Conservation (phyloP, 371 early-diverging fungal species). For the Lichtheimia corymbifera region DNA sequence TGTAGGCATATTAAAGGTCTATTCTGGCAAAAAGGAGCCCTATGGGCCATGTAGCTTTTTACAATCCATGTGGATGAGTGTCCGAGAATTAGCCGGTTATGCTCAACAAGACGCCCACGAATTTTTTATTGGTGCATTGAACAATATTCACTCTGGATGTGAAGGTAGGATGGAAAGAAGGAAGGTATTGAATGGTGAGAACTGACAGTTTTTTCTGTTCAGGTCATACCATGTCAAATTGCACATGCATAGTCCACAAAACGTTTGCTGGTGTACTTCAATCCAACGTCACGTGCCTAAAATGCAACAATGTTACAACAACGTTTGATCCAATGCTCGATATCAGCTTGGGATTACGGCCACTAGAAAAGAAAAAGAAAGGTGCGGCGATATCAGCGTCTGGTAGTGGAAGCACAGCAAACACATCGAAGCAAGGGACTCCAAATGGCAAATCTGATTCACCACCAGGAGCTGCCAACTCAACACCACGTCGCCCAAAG, state of each 20-base stretch:
- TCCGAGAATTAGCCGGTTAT: slow-evolving; percentile 87
- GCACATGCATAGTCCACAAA: slow-evolving; percentile 88
- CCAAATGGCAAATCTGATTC: slow-evolving; percentile 18
- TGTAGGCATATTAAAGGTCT: slow-evolving; percentile 49
- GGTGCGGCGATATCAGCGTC: slow-evolving; percentile 10
- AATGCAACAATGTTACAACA: slow-evolving; percentile 79
- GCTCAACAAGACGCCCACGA: slow-evolving; percentile 98
- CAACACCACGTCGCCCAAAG: slow-evolving; percentile 17
- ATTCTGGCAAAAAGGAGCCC: slow-evolving; percentile 70
- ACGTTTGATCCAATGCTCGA: slow-evolving; percentile 91
- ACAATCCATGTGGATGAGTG: slow-evolving; percentile 87
- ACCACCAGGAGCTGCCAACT: not conserved
- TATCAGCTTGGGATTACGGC: slow-evolving; percentile 81
- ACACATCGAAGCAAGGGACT: slow-evolving; percentile 3
- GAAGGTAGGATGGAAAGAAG: slow-evolving; percentile 22
- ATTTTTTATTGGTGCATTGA: slow-evolving; percentile 87
- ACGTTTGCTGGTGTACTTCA: slow-evolving; percentile 91
- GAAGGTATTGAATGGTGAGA: not conserved
- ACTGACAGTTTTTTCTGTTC: slow-evolving; percentile 1
- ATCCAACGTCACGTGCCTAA: slow-evolving; percentile 85
- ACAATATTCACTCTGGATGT: slow-evolving; percentile 79
- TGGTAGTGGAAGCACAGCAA: slow-evolving; percentile 7
- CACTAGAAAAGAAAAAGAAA: slow-evolving; percentile 45
- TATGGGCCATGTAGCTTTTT: slow-evolving; percentile 85
- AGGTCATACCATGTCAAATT: slow-evolving; percentile 46